Percentiles rank a stretch among this genome's conserved stretches.
These are phyloP conservation scores for Corynespora cassiicola DNA, from an alignment of 2,329 filamentous ascomycete genomes.

Conservation along the genomic window DNA sequence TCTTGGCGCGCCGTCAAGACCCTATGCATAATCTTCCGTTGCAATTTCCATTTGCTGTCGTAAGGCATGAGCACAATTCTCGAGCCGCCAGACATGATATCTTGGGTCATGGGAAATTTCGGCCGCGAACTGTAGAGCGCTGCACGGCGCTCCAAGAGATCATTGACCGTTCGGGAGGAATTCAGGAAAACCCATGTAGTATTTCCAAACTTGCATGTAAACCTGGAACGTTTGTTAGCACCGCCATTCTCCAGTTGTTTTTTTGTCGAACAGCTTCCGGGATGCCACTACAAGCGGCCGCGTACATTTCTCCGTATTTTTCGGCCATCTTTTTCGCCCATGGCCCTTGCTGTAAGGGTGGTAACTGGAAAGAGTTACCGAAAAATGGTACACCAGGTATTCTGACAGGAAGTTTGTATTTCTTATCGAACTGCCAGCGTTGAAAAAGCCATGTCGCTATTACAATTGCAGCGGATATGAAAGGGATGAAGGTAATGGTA, in stretches of 20 bases:
- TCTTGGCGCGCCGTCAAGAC: constrained; percentile 25
- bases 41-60: constrained; percentile 23
- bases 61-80: constrained; percentile 35
- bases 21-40: constrained; percentile 33
- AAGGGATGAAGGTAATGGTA: no score
- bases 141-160: constrained; percentile 8
- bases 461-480: no score
- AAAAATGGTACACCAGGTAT: constrained; percentile 16
- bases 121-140: constrained; percentile 14
- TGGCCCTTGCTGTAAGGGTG: constrained; percentile 19
- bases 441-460: constrained; percentile 1
- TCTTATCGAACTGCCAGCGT: constrained; percentile 7
- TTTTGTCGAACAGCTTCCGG: neutral
- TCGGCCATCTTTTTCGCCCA: constrained; percentile 14
- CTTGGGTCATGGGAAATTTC: constrained; percentile 19
- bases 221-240: constrained; percentile 2
- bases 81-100: constrained; percentile 25
- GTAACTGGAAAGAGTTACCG: constrained; percentile 22
- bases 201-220: constrained; percentile 6
- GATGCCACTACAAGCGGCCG: neutral
- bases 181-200: constrained; percentile 18
- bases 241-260: neutral
- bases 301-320: constrained; percentile 12
- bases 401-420: constrained; percentile 16
- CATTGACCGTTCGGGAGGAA: constrained; percentile 6